Percentiles rank a stretch among this genome's conserved stretches.
Conservation (phyloP, 2,329 filamentous ascomycete genomes). For the Fusarium sacchari region DNA sequence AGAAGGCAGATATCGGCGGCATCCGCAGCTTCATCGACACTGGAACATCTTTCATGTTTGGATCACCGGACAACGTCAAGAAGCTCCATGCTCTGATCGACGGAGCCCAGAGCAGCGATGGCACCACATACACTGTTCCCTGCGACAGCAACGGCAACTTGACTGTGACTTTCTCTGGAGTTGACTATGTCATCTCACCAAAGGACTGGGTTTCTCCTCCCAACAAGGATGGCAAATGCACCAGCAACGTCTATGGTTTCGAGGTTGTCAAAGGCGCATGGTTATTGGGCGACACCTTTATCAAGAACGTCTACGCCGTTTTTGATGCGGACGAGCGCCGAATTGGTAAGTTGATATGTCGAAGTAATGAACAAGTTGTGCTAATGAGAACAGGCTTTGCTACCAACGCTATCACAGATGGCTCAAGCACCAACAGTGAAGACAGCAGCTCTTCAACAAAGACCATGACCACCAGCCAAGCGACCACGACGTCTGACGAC, state of each 20-base stretch:
- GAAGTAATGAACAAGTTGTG: background rate
- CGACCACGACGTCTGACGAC: slow-evolving; percentile 27
- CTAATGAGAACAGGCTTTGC: slow-evolving; percentile 40
- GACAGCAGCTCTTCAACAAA: slow-evolving; percentile 14
- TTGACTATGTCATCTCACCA: slow-evolving; percentile 72
- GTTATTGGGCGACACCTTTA: slow-evolving; percentile 86
- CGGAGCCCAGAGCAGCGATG: slow-evolving; percentile 65
- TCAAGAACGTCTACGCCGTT: slow-evolving; percentile 90
- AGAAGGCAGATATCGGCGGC: slow-evolving; percentile 64
- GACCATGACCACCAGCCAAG: slow-evolving; percentile 14
- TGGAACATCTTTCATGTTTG: slow-evolving; percentile 82
- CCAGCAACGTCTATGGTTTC: slow-evolving; percentile 79
- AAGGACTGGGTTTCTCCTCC: slow-evolving; percentile 74
- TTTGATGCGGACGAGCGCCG: slow-evolving; percentile 78
- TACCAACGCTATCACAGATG: slow-evolving; percentile 22
- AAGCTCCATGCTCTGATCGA: slow-evolving; percentile 75
- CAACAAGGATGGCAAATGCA: slow-evolving; percentile 59
- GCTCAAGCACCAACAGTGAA: slow-evolving; percentile 4
- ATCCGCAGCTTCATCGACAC: slow-evolving; percentile 81
- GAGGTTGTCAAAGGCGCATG: slow-evolving; percentile 74
- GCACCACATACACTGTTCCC: slow-evolving; percentile 75
- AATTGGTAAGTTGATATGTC: slow-evolving; percentile 62
- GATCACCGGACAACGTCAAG: slow-evolving; percentile 73
- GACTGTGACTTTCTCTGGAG: slow-evolving; percentile 73
- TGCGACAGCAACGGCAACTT: slow-evolving; percentile 72